Evolutionary conservation across 352 stramenopile species (phyloP), one percentile per base, ranked within the genome.

Genomic region (Thraustochytrium aureum): DNA sequence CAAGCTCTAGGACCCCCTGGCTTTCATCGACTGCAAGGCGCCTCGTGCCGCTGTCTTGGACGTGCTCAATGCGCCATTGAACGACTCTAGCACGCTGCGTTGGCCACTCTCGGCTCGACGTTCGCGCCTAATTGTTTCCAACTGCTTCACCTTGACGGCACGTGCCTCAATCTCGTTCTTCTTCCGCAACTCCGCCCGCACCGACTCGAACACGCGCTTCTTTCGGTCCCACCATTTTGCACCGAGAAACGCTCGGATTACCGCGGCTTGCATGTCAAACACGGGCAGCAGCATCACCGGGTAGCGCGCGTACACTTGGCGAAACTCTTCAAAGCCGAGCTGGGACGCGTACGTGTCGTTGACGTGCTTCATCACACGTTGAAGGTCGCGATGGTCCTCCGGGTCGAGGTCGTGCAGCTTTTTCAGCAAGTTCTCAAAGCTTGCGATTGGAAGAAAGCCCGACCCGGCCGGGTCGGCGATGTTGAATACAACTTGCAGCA

Each of bases 171-270:
- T n/a, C n/a, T n/a, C 50, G 33, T 64, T 45, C 50, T 73, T 33
- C 1, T 74, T 52, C 2, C 69, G 69, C 0, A 79, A 14, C 54
- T 79, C 52, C 12, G 2, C n/a, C 4, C 69, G 69, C 22, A 74
- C 52, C 41, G 65, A 35, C 69, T 30, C 50, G 41, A 79, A 79
- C 6, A 73, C 1, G 20, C 12, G 10, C 50, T 56, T 59, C 69
- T 79, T 79, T 4, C 69, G 50, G 1, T 79, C 30, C 69, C 69
- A 79, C 10, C 38, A 79, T 14, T 33, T 33, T 35, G 54, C 33
- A 30, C 69, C 69, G 1, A 79, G 59, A 79, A 79, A 79, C 6
- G 69, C 2, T 14, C 67, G 65, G 33, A 64, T 65, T 52, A 79
- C 47, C 6, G 69, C 69, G 4, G 26, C 37, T 14, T 54, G 35